Conservation (phyloP, 2,329 filamentous ascomycete genomes). For the Diplocarpon mali region DNA sequence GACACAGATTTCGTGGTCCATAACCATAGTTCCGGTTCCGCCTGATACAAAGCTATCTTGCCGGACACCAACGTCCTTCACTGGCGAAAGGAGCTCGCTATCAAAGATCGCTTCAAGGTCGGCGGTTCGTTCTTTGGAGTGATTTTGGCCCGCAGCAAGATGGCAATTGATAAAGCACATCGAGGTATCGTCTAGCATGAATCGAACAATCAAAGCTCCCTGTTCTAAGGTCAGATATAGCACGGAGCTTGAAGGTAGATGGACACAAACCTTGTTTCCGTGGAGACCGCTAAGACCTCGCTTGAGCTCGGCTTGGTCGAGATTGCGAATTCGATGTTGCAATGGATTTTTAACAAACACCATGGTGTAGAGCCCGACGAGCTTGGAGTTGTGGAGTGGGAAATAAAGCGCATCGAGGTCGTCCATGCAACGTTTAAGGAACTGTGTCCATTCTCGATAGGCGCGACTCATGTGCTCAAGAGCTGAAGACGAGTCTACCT, state of each 20-base stretch:
- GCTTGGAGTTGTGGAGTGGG: conserved; percentile 74
- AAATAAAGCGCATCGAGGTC: conserved; percentile 76
- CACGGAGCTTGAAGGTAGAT: background rate
- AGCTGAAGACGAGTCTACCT: conserved; percentile 48
- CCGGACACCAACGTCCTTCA: conserved; percentile 54
- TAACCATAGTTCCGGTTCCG: conserved; percentile 88
- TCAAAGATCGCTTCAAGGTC: conserved; percentile 88
- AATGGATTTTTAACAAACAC: conserved; percentile 82
- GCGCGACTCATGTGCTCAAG: conserved; percentile 93
- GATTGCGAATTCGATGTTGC: conserved; percentile 62
- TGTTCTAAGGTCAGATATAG: conserved; percentile 21
- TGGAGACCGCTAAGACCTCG: conserved; percentile 91
- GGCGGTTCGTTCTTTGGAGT: conserved; percentile 83
- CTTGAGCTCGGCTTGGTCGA: conserved; percentile 78
- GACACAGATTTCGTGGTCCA: conserved; percentile 96
- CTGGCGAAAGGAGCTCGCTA: conserved; percentile 58
- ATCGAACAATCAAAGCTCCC: conserved; percentile 84
- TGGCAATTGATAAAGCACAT: conserved; percentile 97
- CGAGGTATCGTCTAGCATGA: conserved; percentile 85
- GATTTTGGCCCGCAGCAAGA: conserved; percentile 83
- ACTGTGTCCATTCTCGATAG: conserved; percentile 93
- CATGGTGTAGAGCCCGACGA: conserved; percentile 92
- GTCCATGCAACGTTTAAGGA: conserved; percentile 70
- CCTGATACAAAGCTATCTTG: conserved; percentile 77
- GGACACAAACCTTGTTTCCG: conserved; percentile 63